Evolutionary conservation across 352 stramenopile genomes (phyloP).

Genomic region (Albugo laibachii): DNA sequence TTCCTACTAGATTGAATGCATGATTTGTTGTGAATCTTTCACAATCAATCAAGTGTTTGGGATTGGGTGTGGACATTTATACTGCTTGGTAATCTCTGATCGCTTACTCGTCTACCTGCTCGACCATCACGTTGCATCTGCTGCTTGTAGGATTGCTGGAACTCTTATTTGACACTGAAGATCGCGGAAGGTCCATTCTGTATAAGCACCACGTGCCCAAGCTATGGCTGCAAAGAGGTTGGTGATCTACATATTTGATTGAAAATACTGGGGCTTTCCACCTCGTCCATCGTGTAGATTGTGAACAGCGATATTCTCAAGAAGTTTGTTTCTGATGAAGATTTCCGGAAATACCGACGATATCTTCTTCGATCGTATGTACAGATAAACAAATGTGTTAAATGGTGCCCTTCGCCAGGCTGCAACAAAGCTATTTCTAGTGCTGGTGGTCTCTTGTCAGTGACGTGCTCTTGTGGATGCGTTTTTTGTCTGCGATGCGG

Average conservation of each 20-base stretch:
- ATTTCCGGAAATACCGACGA: constrained; percentile 79
- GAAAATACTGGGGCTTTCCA: neutral
- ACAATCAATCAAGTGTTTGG: constrained; percentile 44
- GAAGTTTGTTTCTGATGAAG: constrained; percentile 32
- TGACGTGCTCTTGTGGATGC: constrained; percentile 69
- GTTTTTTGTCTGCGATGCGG: constrained; percentile 88
- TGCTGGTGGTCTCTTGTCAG: constrained; percentile 50
- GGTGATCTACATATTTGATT: neutral
- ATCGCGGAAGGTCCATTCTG: constrained; percentile 85
- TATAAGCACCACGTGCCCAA: constrained; percentile 88
- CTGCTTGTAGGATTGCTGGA: constrained; percentile 51
- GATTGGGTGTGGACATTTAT: constrained; percentile 94
- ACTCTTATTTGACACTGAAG: constrained; percentile 68
- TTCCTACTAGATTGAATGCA: constrained; percentile 33
- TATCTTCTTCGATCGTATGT: constrained; percentile 94
- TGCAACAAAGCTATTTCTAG: constrained; percentile 90
- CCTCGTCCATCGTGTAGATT: constrained; percentile 11
- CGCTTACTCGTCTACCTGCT: neutral
- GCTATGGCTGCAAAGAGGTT: constrained; percentile 89
- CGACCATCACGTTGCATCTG: neutral
- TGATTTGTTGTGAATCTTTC: constrained; percentile 92
- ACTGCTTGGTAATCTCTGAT: constrained; percentile 79
- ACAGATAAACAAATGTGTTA: constrained; percentile 93
- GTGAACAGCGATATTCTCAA: constrained; percentile 50
- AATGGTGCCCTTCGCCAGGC: constrained; percentile 92